Evolutionary conservation across 1,284 basidiomycete genomes (phyloP).

Genomic region (Malassezia sympodialis): DNA sequence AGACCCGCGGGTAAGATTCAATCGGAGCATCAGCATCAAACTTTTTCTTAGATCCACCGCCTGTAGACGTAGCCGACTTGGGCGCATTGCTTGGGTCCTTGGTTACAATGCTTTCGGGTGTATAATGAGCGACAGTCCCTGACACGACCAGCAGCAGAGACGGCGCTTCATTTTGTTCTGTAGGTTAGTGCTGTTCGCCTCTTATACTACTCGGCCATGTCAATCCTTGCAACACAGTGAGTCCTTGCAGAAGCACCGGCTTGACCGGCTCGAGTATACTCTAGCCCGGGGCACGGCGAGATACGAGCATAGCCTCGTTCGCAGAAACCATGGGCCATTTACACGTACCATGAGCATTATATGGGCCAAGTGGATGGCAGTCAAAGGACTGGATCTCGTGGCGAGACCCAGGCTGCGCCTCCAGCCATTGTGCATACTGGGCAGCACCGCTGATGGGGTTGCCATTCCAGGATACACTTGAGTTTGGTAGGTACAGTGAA

Average conservation of each 20-base stretch:
- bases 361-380: constrained; percentile 37
- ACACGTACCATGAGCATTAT: constrained; percentile 22
- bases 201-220: constrained; percentile 34
- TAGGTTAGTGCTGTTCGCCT: constrained; percentile 26
- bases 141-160: constrained; percentile 33
- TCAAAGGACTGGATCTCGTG: constrained; percentile 45
- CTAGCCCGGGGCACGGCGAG: constrained; percentile 4
- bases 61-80: constrained; percentile 26
- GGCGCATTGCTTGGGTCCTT: constrained; percentile 28
- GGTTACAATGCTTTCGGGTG: constrained; percentile 31
- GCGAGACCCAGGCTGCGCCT: constrained; percentile 39
- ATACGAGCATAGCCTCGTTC: neutral
- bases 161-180: constrained; percentile 23
- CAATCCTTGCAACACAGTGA: constrained; percentile 12
- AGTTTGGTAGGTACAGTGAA: constrained; percentile 36
- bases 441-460: constrained; percentile 40
- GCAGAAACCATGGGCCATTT: neutral
- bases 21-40: constrained; percentile 36
- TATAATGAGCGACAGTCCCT: constrained; percentile 42
- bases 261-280: neutral
- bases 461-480: constrained; percentile 46
- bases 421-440: constrained; percentile 32
- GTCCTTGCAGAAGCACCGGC: constrained; percentile 18
- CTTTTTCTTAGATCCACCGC: constrained; percentile 25
- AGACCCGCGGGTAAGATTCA: constrained; percentile 29